phyloP scores from a whole-genome alignment of 1,139 yeast species.

The Saccharomycopsis hybrid region DNA sequence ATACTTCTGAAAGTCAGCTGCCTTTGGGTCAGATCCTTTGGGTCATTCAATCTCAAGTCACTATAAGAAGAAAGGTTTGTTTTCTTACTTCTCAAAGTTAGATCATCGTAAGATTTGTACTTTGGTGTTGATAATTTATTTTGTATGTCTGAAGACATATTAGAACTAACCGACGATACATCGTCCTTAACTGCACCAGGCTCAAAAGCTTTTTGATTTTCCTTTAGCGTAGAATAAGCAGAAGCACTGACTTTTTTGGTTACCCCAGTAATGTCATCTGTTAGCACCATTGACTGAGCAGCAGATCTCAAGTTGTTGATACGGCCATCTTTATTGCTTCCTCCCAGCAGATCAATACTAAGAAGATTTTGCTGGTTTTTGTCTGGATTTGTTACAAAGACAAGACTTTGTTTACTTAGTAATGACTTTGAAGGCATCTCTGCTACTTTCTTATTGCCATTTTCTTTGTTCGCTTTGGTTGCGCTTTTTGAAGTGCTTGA shows the following conservation, averaged over 20 bases:
- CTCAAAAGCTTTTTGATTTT: constrained; percentile 6
- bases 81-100: background rate
- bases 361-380: background rate
- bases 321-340: background rate
- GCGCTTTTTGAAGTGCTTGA: too few species aligned
- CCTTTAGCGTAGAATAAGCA: constrained; percentile 12
- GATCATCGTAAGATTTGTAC: background rate
- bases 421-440: background rate
- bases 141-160: background rate
- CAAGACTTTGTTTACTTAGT: constrained; percentile 4
- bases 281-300: constrained; percentile 8
- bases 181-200: background rate
- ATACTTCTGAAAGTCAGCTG: constrained; percentile 4
- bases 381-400: background rate
- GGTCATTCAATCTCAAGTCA: background rate
- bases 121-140: background rate
- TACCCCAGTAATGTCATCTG: constrained; percentile 10
- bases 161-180: background rate
- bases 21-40: background rate
- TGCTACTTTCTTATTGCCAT: background rate
- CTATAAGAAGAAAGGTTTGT: background rate
- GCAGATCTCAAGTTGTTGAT: background rate
- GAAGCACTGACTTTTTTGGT: constrained; percentile 12
- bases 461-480: background rate
- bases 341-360: background rate